These are phyloP conservation scores for Phialophora tarda DNA, from an alignment of 2,329 filamentous ascomycete species.

Conservation along the genomic window DNA sequence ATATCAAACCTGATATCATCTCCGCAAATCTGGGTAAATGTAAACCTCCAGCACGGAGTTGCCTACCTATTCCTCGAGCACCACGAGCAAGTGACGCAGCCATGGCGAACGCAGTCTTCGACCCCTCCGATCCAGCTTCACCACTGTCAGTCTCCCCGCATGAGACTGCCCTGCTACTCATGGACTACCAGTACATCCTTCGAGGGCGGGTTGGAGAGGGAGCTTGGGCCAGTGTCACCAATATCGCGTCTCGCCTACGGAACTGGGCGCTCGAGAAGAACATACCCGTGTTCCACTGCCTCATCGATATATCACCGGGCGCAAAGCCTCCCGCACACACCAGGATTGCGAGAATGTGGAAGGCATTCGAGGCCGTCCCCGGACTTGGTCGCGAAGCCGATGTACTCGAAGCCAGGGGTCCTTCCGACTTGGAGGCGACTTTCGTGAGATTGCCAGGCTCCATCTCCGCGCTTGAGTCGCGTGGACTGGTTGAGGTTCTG, in stretches of 20 bases:
- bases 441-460: slow-evolving; percentile 38
- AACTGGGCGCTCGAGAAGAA: slow-evolving; percentile 42
- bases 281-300: slow-evolving; percentile 42
- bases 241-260: slow-evolving; percentile 38
- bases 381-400: slow-evolving; percentile 33
- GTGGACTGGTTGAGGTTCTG: slow-evolving; percentile 39
- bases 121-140: slow-evolving; percentile 30
- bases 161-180: slow-evolving; percentile 43
- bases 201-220: slow-evolving; percentile 33
- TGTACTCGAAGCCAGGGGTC: slow-evolving; percentile 25
- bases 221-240: slow-evolving; percentile 30
- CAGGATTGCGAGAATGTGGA: slow-evolving; percentile 36
- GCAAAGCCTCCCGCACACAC: slow-evolving; percentile 37
- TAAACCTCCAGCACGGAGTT: background rate
- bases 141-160: slow-evolving; percentile 38
- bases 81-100: background rate
- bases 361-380: slow-evolving; percentile 23
- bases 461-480: slow-evolving; percentile 42
- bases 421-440: slow-evolving; percentile 33
- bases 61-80: background rate
- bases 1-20: background rate
- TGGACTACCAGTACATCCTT: slow-evolving; percentile 43
- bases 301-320: slow-evolving; percentile 38
- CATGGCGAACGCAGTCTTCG: slow-evolving; percentile 19
- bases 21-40: background rate